Base-by-base conservation (phyloP, 1,284 basidiomycete genomes). In the Irpex lacteus region DNA sequence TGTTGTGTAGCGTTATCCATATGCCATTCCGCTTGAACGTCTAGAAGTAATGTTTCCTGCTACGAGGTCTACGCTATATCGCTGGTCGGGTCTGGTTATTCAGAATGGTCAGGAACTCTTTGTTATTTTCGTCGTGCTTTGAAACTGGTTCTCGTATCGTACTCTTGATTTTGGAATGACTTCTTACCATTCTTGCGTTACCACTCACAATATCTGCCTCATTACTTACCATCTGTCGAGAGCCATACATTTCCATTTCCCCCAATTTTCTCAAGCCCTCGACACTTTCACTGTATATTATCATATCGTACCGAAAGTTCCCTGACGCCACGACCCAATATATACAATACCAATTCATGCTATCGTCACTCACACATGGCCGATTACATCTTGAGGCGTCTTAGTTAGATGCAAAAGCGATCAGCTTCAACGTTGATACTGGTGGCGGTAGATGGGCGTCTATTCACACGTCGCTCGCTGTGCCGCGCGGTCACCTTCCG, bases 91-190 rank as follows among this genome's bases (percentile, higher is more conserved):
- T 53, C 52, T 53, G 52, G 9, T 53, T 19, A 53, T 53, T n/a
- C 54, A 56, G 40, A 44, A 44, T 44, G 40, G 21, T 56, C 26
- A 26, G 32, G 54, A 56, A 56, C 54, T 21, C 13, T 56, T 21
- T 26, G 34, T 32, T 56, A 56, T 56, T 56, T 56, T 19, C 54
- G 21, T 36, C 18, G 34, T 56, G 54, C 34, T 56, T 56, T 36
- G 19, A 36, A 56, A 59, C 47, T 58, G 34, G 58, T 37, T 11
- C 38, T 50, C 47, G 13, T 63, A 63, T 59, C 62, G 56, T 63
- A 59, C 57, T 19, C 62, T 59, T 40, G 40, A 44, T 53, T 50
- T 63, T 54, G 62, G 62, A 59, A 59, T 59, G 36, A 21, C 26
- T 26, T 18, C 47, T 36, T 61, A 5, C 11, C 21, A 40, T 37